Evolutionary conservation across 148 eudicot species (phyloP).

Genomic region (Silene latifolia): DNA sequence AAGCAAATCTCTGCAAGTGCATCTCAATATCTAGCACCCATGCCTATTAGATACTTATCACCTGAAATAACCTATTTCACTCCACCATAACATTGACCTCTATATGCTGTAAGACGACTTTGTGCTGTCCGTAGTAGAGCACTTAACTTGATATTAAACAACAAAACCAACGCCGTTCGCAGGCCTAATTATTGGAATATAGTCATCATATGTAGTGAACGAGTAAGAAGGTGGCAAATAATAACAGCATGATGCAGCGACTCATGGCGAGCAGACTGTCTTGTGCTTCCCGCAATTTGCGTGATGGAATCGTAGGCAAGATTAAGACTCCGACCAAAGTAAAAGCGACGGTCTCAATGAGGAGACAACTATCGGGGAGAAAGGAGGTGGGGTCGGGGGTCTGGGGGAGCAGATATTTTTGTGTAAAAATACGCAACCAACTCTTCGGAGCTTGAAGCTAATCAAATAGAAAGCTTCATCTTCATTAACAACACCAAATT

Average conservation of each 20-base stretch:
- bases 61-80: not conserved
- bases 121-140: not conserved
- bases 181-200: not conserved
- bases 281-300: not conserved
- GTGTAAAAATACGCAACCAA: not conserved
- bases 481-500: not conserved
- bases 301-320: not conserved
- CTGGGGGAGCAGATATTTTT: not conserved
- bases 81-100: not conserved
- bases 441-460: not conserved
- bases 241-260: not conserved
- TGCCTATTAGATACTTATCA: not conserved
- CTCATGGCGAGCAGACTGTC: not conserved
- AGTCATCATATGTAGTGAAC: not conserved
- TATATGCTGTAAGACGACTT: not conserved
- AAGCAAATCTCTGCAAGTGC: not conserved
- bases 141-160: not conserved
- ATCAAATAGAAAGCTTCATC: not conserved
- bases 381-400: not conserved
- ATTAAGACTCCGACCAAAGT: not conserved
- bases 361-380: not conserved
- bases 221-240: not conserved
- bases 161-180: not conserved
- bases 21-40: not conserved
- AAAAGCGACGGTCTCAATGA: not conserved